Evolutionary conservation across 2,329 filamentous ascomycete genomes (phyloP), one percentile per base, ranked within the genome.

Genomic region (Ambrosiella xylebori): DNA sequence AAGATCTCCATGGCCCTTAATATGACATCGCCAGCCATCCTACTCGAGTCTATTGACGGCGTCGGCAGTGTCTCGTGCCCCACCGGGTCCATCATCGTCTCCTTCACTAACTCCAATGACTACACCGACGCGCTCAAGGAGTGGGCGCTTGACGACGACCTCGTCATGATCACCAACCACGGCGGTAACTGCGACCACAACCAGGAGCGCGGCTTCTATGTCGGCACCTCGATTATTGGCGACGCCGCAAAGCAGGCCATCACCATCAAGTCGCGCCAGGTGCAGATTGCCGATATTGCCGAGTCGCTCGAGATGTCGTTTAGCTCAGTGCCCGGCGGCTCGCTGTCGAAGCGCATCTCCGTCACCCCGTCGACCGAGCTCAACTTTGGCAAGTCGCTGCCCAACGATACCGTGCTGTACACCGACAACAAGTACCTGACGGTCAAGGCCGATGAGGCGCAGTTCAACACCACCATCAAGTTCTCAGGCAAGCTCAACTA

Each of bases 401-500:
- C 58, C n/a, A 57, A 64, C 17, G 62, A 67, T 41, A 67, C 65
- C 17, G 62, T 64, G 6, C 63, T 70, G 35, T 71, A 65, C 61
- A 61, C 63, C 19, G 63, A 66, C 37, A 59, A 62, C 8, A 62
- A 64, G 7, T 68, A 69, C 61, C 59, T 73, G 56, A 68, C 64
- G 7, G 64, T 71, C 15, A 67, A 64, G 2, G 70, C 69, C 17
- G 65, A 72, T 45, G 62, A 64, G 17, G 70, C 67, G 39, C 61
- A 63, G 52, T 66, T 75, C 57, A 65, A 65, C 15, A 65, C 68
- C 27, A 65, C 65, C 15, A 65, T 72, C 44, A 69, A 69, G 12
- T 69, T 74, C 50, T 73, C 71, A 1, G 72, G 72, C 39, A 68
- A 69, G 59, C 65, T 74, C n/a, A 65, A 66, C 54, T 74, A 71